These are phyloP conservation scores for Inga oerstediana DNA, from an alignment of 306 rosid genomes.

Conservation along the genomic window DNA sequence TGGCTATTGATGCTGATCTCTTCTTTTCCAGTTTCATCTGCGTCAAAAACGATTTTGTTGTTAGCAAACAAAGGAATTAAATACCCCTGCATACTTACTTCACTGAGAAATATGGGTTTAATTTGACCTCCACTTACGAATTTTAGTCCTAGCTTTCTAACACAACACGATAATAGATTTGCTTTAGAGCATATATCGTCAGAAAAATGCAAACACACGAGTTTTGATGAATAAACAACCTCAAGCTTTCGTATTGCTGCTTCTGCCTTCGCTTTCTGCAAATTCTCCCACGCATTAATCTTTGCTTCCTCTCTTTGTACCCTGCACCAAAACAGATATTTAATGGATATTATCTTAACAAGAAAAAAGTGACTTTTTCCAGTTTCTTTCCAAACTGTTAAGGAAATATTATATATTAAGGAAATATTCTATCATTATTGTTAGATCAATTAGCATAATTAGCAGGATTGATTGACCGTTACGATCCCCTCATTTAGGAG, in stretches of 20 bases:
- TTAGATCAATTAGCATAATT: too few relatives aligned
- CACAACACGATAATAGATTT: neutral
- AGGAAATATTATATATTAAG: too few relatives aligned
- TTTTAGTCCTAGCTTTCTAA: neutral
- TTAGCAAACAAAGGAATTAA: constrained; percentile 7
- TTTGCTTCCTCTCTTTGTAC: constrained; percentile 82
- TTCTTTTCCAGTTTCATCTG: constrained; percentile 90
- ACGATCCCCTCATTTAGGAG: too few relatives aligned
- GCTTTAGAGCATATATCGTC: neutral
- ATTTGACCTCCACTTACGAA: neutral
- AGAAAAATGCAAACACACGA: constrained; percentile 15
- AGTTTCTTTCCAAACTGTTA: constrained; percentile 6
- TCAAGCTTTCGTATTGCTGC: constrained; percentile 80
- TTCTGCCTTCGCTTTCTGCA: constrained; percentile 92
- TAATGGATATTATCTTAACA: neutral
- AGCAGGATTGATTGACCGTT: too few relatives aligned
- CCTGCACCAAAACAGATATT: constrained; percentile 40
- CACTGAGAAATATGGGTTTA: neutral
- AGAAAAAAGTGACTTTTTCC: neutral
- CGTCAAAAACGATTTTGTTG: constrained; percentile 29
- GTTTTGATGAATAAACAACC: constrained; percentile 44
- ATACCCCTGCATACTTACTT: neutral
- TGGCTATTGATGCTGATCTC: constrained; percentile 80
- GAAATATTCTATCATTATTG: too few relatives aligned
- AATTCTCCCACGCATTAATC: constrained; percentile 87